Evolutionary conservation across 108 stramenopile genomes (phyloP), one percentile per base, ranked within the genome.

Genomic region (Stephanodiscus triporus): DNA sequence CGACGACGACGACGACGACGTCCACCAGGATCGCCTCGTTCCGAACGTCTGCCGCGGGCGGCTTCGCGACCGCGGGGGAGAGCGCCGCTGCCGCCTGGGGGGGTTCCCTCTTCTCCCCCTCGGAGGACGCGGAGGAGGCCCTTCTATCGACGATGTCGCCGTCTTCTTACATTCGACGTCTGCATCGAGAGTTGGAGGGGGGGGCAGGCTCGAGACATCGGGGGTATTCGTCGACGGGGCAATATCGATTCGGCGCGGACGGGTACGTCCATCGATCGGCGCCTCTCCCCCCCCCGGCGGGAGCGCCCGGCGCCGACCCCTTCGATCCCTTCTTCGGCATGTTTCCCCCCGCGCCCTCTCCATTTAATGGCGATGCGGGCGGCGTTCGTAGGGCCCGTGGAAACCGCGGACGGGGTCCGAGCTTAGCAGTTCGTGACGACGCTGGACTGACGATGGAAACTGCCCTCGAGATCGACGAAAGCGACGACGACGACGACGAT

Each of bases 381-480:
- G 40, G 40, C 11, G 40, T 4, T 40, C 40, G 40, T 5, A 24
- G 51, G 9, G 9, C 20, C 19, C 20, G 20, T 2, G 8, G 51
- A n/a, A 53, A 24, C 51, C 20, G 51, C 51, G 24, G 51, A 53
- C 51, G 7, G 5, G 19, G 51, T 49, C 48, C 6, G 19, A 19
- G n/a, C 6, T 36, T 9, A 40, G 11, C 40, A 5, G 40, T 9
- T 40, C 9, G 40, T 4, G 9, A 40, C 43, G 57, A 62, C 20
- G 75, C 70, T 30, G 80, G 80, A 40, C 55, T 63, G 27, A 71
- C 80, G 23, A 70, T 70, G 27, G 80, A 81, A 61, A 81, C 75
- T 5, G 80, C 80, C 7, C 59, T 81, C 22, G 80, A 81, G 42
- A 81, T 81, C 48, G 68, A 63, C 38, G 75, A 77, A 59, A 72